These are phyloP conservation scores for Podospora conica DNA, from an alignment of 495 filamentous ascomycete species.

Conservation along the genomic window DNA sequence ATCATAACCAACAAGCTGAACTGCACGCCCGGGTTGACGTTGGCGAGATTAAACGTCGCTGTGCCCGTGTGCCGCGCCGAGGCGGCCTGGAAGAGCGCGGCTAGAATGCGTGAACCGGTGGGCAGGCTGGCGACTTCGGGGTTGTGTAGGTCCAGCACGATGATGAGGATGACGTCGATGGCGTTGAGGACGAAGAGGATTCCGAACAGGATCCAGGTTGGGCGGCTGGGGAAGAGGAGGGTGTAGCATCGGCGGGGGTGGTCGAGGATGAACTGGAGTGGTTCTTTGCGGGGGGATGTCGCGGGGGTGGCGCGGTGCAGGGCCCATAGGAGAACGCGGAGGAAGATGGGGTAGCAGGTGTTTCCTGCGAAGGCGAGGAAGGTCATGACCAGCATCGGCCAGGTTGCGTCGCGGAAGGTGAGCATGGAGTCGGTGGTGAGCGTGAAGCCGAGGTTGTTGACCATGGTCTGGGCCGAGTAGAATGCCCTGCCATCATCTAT, in stretches of 20 bases:
- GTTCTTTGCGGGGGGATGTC: slow-evolving; percentile 65
- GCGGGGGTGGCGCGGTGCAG: slow-evolving; percentile 48
- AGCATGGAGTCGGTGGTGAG: slow-evolving; percentile 83
- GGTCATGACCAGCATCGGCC: slow-evolving; percentile 61
- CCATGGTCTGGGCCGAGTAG: slow-evolving; percentile 70
- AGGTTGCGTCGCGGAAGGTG: slow-evolving; percentile 65
- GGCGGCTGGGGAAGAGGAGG: slow-evolving; percentile 72
- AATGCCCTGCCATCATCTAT: slow-evolving; percentile 46
- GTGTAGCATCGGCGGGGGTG: slow-evolving; percentile 90
- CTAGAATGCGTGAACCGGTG: slow-evolving; percentile 60
- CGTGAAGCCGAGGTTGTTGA: slow-evolving; percentile 79
- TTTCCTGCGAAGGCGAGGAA: slow-evolving; percentile 86
- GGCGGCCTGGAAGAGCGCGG: slow-evolving; percentile 77
- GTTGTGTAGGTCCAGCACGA: slow-evolving; percentile 75
- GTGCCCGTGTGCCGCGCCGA: slow-evolving; percentile 82
- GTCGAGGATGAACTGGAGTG: slow-evolving; percentile 77
- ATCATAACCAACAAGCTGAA: slow-evolving; percentile 93
- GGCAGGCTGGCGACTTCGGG: slow-evolving; percentile 53
- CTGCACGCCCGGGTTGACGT: slow-evolving; percentile 79
- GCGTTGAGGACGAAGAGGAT: slow-evolving; percentile 70
- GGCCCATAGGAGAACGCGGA: slow-evolving; percentile 77
- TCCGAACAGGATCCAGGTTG: slow-evolving; percentile 86
- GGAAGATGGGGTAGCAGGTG: slow-evolving; percentile 83
- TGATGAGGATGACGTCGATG: slow-evolving; percentile 75
- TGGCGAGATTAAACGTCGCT: slow-evolving; percentile 60